These are phyloP conservation scores for Diaporthe vexans DNA, from an alignment of 2,329 filamentous ascomycete species.

Conservation along the genomic window DNA sequence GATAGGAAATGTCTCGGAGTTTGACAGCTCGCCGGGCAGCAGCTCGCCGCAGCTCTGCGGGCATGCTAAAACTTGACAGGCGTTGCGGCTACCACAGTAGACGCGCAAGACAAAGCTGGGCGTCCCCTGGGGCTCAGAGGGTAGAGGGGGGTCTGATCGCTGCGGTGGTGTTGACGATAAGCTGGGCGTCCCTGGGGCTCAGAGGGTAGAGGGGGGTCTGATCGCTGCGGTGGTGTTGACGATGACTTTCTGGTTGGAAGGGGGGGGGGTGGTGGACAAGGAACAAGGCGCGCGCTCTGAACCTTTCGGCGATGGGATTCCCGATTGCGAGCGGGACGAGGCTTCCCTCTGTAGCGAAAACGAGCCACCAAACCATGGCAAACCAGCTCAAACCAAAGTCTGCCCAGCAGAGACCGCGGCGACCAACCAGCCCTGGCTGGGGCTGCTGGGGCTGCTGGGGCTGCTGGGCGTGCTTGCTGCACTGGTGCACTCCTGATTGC, in stretches of 20 bases:
- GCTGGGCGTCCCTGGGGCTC: too few relatives aligned
- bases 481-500: constrained; percentile 25
- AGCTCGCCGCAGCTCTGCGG: constrained; percentile 35
- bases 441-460: too few relatives aligned
- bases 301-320: constrained; percentile 8
- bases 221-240: constrained; percentile 15
- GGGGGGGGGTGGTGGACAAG: neutral
- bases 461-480: neutral
- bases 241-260: neutral
- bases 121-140: neutral
- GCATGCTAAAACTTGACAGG: constrained; percentile 31
- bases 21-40: constrained; percentile 3
- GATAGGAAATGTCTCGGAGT: constrained; percentile 9
- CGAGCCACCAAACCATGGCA: constrained; percentile 7
- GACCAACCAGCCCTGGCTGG: neutral
- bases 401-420: neutral
- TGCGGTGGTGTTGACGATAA: constrained; percentile 11
- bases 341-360: neutral
- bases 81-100: constrained; percentile 4
- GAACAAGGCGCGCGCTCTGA: constrained; percentile 24
- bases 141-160: constrained; percentile 15
- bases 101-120: constrained; percentile 2
- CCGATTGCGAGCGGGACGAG: constrained; percentile 4
- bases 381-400: neutral
- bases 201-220: neutral